Base-by-base conservation (phyloP, 306 rosid species). In the Boehmeria nivea region DNA sequence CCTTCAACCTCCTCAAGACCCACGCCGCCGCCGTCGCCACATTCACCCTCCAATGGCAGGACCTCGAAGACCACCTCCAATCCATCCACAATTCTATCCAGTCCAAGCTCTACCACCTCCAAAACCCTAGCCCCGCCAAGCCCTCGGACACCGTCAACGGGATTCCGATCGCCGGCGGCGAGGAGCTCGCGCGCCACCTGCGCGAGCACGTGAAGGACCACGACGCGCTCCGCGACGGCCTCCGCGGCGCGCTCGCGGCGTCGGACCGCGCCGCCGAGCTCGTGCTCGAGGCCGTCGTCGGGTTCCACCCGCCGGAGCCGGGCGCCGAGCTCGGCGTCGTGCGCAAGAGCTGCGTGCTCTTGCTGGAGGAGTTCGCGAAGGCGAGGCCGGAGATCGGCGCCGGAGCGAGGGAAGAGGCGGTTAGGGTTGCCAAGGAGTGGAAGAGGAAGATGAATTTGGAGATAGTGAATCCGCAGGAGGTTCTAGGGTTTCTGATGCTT, bases 31-130 rank as follows among this genome's bases (percentile, higher is more conserved):
- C 68, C 39, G 72, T 76, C 14, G 74, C 81, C 74, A 57, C 65
- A 38, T 71, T 71, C 43, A 62, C 74, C 46, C 78, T 76, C 68
- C 71, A 67, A 42, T 67, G 77, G 77, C 81, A 76, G 60, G 77
- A 67, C 43, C 70, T 76, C 23, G 71, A 63, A 31, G 77, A 71
- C 13, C 64, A 76, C 71, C 57, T 70, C 43, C 22, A 26, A 44
- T 66, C 45, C 62, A 61, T 76, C 63, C 44, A 63, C 54, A 28
- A 40, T 7, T 61, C 68, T 12, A 63, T 73, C 16, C 65, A 62
- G 22, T 33, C 73, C 57, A 51, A 39, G 28, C 49, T 57, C 28
- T 10, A 61, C 45, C 53, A 42, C 10, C 22, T 26, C 36, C 28
- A 23, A 63, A 51, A 45, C 59, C 57, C 59, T 18, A 61, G n/a